These are phyloP conservation scores for Fusarium napiforme DNA, from an alignment of 2,329 filamentous ascomycete genomes.

Conservation along the genomic window DNA sequence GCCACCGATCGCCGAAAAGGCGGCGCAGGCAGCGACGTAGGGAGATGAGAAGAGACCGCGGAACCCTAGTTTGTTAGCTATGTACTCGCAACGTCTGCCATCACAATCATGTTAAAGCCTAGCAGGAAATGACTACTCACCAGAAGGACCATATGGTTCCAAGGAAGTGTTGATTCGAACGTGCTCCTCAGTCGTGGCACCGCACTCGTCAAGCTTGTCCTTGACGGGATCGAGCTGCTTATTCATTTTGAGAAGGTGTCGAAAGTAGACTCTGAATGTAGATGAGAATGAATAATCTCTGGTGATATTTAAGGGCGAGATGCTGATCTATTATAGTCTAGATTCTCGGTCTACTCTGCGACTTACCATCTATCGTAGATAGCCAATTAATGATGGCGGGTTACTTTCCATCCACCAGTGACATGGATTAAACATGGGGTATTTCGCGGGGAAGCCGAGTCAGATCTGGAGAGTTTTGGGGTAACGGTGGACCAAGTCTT, in stretches of 20 bases:
- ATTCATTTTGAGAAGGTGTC: neutral
- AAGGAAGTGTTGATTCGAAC: neutral
- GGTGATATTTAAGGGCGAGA: neutral
- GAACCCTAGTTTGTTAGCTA: slow-evolving; percentile 39
- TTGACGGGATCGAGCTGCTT: neutral
- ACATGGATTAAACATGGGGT: slow-evolving; percentile 6
- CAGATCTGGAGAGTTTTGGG: neutral
- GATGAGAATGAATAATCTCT: neutral
- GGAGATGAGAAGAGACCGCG: slow-evolving; percentile 47
- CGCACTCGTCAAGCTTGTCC: slow-evolving; percentile 9
- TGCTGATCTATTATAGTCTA: neutral
- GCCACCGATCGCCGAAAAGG: slow-evolving; percentile 52
- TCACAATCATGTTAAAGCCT: too few relatives aligned
- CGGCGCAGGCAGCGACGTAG: slow-evolving; percentile 49
- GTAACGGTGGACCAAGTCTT: neutral
- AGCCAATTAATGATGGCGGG: neutral
- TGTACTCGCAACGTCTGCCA: accelerated
- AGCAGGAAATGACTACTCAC: neutral
- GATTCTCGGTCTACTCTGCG: neutral
- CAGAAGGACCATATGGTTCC: slow-evolving; percentile 14
- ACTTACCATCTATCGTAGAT: neutral
- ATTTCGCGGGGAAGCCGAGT: neutral
- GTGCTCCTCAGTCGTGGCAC: neutral
- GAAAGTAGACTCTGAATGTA: neutral
- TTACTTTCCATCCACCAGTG: too few relatives aligned